Evolutionary conservation across 169 alveolate genomes (phyloP).

Genomic region (Plasmodium gallinaceum): DNA sequence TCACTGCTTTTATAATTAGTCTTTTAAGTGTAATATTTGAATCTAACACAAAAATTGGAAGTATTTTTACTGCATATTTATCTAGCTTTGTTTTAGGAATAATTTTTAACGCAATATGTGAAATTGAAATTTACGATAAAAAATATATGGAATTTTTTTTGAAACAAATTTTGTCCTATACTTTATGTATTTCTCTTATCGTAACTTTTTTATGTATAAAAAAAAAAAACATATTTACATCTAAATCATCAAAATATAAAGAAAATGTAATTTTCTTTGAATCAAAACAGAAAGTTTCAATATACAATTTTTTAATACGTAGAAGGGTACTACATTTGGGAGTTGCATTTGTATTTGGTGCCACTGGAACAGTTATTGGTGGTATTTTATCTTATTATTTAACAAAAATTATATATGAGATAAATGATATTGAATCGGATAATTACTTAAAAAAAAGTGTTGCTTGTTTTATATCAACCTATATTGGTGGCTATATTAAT

Average conservation of each 20-base stretch:
- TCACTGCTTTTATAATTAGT: conserved; percentile 16
- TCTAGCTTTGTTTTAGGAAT: conserved; percentile 46
- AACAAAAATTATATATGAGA: conserved; percentile 12
- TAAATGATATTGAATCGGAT: background rate
- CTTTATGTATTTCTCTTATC: conserved; percentile 54
- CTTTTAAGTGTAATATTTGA: conserved; percentile 18
- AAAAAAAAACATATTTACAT: conserved; percentile 15
- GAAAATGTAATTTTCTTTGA: background rate
- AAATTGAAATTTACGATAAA: conserved; percentile 27
- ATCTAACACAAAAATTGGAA: conserved; percentile 12
- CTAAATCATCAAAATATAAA: conserved; percentile 8
- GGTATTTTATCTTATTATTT: conserved; percentile 26
- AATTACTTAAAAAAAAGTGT: conserved; percentile 11
- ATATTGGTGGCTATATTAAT: conserved; percentile 54
- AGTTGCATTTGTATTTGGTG: conserved; percentile 42
- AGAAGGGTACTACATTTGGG: conserved; percentile 30
- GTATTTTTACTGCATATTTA: conserved; percentile 7
- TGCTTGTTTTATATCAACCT: conserved; percentile 40
- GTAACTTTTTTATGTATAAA: conserved; percentile 39
- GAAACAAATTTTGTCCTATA: conserved; percentile 32
- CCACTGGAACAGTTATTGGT: conserved; percentile 31
- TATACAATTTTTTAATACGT: conserved; percentile 23
- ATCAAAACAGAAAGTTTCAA: conserved; percentile 3
- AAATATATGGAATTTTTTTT: conserved; percentile 18
- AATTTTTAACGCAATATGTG: conserved; percentile 28